Percentiles rank a stretch among this genome's conserved stretches.
phyloP scores from a whole-genome alignment of 768 basidiomycete species.

The Mycena belliarum region DNA sequence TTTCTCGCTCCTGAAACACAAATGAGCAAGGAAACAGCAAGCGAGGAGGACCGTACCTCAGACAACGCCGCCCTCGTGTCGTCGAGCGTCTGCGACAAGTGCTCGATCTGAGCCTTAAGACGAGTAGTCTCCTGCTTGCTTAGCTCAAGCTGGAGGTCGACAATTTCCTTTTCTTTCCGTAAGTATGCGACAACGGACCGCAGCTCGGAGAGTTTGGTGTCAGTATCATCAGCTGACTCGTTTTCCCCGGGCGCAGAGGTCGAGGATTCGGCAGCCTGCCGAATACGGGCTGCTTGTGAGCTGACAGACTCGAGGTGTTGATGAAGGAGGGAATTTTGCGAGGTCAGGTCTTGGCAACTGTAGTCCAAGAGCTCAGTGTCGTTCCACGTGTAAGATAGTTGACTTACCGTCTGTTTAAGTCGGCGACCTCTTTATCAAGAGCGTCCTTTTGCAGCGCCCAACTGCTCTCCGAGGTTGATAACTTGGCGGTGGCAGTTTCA shows the following conservation, averaged over 20 bases:
- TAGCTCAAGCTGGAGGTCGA: conserved; percentile 84
- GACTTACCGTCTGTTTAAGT: conserved; percentile 69
- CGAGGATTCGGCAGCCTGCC: conserved; percentile 63
- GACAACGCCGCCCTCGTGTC: conserved; percentile 71
- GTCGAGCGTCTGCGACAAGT: conserved; percentile 66
- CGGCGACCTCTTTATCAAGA: conserved; percentile 75
- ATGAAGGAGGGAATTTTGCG: conserved; percentile 78
- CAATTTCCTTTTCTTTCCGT: conserved; percentile 90
- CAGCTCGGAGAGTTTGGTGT: conserved; percentile 69
- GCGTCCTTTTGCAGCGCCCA: conserved; percentile 80
- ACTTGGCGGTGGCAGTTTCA: conserved; percentile 76
- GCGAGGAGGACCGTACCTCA: conserved; percentile 47
- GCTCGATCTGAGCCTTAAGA: conserved; percentile 74
- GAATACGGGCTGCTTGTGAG: conserved; percentile 79
- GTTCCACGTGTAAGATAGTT: not conserved
- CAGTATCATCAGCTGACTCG: conserved; percentile 50
- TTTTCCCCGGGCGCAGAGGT: conserved; percentile 41
- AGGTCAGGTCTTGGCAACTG: conserved; percentile 71
- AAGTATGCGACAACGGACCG: conserved; percentile 80
- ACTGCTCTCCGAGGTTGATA: conserved; percentile 69
- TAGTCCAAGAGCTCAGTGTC: not conserved
- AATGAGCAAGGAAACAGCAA: conserved; percentile 2
- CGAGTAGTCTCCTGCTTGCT: conserved; percentile 74
- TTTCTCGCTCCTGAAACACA: conserved; percentile 70
- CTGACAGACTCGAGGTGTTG: conserved; percentile 85